A percentile compares a stretch with the other conserved stretches of the same genome.
phyloP scores from a whole-genome alignment of 2,329 filamentous ascomycete species.

The Phialophora macrospora region DNA sequence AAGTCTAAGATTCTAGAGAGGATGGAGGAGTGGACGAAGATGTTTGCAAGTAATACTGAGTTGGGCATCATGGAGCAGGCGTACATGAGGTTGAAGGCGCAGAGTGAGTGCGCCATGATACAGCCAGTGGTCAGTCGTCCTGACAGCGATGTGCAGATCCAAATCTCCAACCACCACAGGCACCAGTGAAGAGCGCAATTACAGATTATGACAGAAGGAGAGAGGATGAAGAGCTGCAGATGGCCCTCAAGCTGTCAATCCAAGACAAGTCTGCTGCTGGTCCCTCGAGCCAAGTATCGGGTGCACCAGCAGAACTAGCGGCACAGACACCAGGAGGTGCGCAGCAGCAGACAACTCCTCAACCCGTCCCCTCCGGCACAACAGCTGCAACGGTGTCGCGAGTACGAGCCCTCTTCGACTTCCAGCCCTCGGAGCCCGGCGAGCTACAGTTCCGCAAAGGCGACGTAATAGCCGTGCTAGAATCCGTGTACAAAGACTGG shows the following conservation, averaged over 20 bases:
- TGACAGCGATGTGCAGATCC: slow-evolving; percentile 64
- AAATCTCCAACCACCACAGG: slow-evolving; percentile 86
- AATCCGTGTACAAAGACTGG: slow-evolving; percentile 99
- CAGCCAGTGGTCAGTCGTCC: slow-evolving; percentile 10
- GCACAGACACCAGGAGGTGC: slow-evolving; percentile 45
- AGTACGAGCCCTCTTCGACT: slow-evolving; percentile 91
- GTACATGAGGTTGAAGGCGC: slow-evolving; percentile 80
- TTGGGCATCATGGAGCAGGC: slow-evolving; percentile 97
- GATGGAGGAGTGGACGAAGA: slow-evolving; percentile 94
- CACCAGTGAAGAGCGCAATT: slow-evolving; percentile 89
- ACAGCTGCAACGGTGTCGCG: slow-evolving; percentile 95
- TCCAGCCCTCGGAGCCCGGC: slow-evolving; percentile 88
- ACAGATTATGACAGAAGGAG: slow-evolving; percentile 89
- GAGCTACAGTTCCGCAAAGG: slow-evolving; percentile 96
- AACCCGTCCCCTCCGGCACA: slow-evolving; percentile 75
- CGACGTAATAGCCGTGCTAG: slow-evolving; percentile 94
- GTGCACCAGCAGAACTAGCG: slow-evolving; percentile 46
- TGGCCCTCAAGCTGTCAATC: slow-evolving; percentile 89
- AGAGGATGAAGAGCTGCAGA: slow-evolving; percentile 96
- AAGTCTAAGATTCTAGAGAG: slow-evolving; percentile 96
- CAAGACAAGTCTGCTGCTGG: slow-evolving; percentile 70
- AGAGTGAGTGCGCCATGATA: slow-evolving; percentile 54
- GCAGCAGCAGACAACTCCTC: slow-evolving; percentile 52
- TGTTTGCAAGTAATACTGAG: slow-evolving; percentile 88
- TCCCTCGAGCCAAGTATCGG: slow-evolving; percentile 46